Evolutionary conservation across 345 rosid species (phyloP).

Genomic region (Anacardium occidentale): DNA sequence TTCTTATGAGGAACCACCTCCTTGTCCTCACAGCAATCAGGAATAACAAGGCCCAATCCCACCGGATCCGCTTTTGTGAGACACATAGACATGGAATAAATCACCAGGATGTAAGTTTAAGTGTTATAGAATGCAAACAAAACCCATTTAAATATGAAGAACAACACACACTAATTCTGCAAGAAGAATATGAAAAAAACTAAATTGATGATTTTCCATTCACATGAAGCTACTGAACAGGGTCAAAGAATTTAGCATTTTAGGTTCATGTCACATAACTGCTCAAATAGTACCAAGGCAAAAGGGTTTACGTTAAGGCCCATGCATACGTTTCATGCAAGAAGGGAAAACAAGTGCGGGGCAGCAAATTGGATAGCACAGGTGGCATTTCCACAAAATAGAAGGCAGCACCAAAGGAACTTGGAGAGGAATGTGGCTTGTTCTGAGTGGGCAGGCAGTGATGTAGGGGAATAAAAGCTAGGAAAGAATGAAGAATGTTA

Average conservation of each 20-base stretch:
- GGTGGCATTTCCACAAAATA: too few species aligned
- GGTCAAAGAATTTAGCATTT: neutral
- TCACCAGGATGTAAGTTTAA: neutral
- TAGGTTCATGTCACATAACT: neutral
- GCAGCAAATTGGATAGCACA: too few species aligned
- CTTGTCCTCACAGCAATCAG: slow-evolving; percentile 66
- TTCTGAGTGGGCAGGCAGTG: too few species aligned
- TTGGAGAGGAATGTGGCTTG: too few species aligned
- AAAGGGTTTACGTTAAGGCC: too few species aligned
- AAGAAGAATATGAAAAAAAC: neutral
- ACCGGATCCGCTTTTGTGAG: slow-evolving; percentile 76
- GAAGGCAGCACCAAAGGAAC: too few species aligned
- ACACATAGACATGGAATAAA: slow-evolving; percentile 16
- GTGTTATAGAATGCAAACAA: neutral
- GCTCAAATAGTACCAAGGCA: neutral
- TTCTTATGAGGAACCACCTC: slow-evolving; percentile 71
- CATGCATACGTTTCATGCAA: too few species aligned
- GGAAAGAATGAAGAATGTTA: too few species aligned
- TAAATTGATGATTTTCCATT: slow-evolving; percentile 2
- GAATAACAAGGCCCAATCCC: slow-evolving; percentile 74
- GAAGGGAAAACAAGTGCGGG: too few species aligned
- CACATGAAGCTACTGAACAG: neutral
- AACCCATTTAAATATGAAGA: neutral
- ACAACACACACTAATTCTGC: neutral
- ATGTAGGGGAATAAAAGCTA: too few species aligned